Base-by-base conservation (phyloP, 139 green algal genomes). In the Coelastrella sp. region DNA sequence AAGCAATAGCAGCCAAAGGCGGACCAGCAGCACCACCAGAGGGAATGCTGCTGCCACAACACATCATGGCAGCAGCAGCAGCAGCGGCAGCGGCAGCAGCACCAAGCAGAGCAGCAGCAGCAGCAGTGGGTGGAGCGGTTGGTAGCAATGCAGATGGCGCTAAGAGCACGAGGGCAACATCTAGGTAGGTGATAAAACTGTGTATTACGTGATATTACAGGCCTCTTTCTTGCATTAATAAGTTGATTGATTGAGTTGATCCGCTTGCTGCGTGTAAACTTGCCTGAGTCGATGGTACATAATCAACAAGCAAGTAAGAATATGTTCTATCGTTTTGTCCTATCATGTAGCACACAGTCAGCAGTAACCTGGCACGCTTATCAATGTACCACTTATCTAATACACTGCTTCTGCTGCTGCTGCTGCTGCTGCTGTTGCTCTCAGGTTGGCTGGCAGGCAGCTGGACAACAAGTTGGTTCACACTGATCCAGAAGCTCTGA, bases 21-120 rank as follows among this genome's bases (percentile, higher is more conserved):
- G 92, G 92, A 34, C 89, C 91, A 35, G 88, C 86, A 37, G 85
- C 87, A 4, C 73, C 91, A 34, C 91, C 91, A 13, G 60, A 84
- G 2, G 74, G 74, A 7, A 53, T 81, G 74, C 23, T 60, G 34
- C 51, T 81, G 50, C 74, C 74, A 35, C 84, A 50, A 78, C 73
- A 48, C 45, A 51, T 72, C 78, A 73, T 35, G 53, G 32, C 23
- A 59, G 34, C 32, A 74, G 35, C 59, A 41, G 71, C 27, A 19
- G 73, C 48, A 30, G 53, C 71, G 23, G 71, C 41, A 45, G 64
- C 48, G 32, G 66, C 34, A 2, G 34, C 67, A 43, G 69, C n/a
- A n/a, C 2, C 41, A 21, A 40, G 25, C 21, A 25, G 21, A 37
- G 32, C 4, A 21, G 37, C 32, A 53, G 63, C 68, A 43, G 35